Evolutionary conservation across 2,329 filamentous ascomycete genomes (phyloP).

Genomic region (Colletotrichum echinochloae): DNA sequence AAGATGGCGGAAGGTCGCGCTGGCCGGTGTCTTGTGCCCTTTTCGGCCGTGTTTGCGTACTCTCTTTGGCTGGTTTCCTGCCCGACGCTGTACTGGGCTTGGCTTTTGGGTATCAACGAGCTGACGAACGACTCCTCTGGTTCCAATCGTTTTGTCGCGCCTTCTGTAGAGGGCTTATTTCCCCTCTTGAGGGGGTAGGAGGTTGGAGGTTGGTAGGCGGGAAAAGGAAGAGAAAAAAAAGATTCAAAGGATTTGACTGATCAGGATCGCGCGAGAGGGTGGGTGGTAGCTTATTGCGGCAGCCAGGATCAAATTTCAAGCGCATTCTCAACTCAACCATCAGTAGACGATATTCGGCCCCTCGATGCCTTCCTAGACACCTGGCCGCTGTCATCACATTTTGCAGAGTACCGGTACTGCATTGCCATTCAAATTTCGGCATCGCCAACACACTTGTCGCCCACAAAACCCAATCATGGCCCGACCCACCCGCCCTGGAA

Average conservation of each 20-base stretch:
- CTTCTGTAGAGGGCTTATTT: background rate
- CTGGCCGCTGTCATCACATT: slow-evolving; percentile 9
- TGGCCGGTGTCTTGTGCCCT: slow-evolving; percentile 30
- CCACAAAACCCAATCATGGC: slow-evolving; percentile 43
- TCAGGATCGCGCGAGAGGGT: background rate
- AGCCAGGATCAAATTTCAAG: background rate
- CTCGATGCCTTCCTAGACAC: slow-evolving; percentile 18
- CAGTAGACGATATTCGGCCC: background rate
- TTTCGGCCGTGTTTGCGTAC: slow-evolving; percentile 18
- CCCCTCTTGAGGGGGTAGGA: too few species aligned
- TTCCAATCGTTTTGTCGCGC: slow-evolving; percentile 35
- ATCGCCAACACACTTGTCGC: slow-evolving; percentile 42
- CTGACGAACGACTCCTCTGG: slow-evolving; percentile 18
- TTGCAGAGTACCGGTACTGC: slow-evolving; percentile 20
- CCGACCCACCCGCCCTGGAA: slow-evolving; percentile 44
- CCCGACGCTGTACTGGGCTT: slow-evolving; percentile 35
- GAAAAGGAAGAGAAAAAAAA: background rate
- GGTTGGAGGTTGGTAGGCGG: slow-evolving; percentile 9
- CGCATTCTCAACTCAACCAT: slow-evolving; percentile 1
- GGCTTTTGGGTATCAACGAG: slow-evolving; percentile 42
- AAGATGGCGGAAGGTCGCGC: slow-evolving; percentile 35
- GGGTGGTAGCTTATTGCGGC: background rate
- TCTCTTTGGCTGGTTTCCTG: slow-evolving; percentile 32
- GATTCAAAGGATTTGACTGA: slow-evolving; percentile 1
- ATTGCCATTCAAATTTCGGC: slow-evolving; percentile 38